These are phyloP conservation scores for Prunus campanulata DNA, from an alignment of 306 rosid genomes.

Conservation along the genomic window DNA sequence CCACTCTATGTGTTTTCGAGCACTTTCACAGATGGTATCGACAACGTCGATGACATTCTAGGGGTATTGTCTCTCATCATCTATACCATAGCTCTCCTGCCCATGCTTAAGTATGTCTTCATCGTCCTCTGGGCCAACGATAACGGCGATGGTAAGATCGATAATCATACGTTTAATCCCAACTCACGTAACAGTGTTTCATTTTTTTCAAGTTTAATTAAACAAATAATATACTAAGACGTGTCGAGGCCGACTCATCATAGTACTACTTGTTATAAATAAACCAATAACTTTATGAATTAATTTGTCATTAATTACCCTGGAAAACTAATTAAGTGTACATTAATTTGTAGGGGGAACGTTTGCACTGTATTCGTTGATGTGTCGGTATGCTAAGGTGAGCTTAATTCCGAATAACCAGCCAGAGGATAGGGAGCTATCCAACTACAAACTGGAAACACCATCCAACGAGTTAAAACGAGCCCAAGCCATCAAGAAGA, in stretches of 20 bases:
- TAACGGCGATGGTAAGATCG: constrained; percentile 63
- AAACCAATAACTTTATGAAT: background rate
- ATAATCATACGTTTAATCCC: background rate
- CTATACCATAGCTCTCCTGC: constrained; percentile 57
- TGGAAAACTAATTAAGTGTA: background rate
- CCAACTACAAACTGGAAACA: constrained; percentile 46
- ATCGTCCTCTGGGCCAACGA: constrained; percentile 77
- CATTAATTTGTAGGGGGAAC: constrained; percentile 53
- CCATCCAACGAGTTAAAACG: constrained; percentile 42
- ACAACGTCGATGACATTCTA: constrained; percentile 41
- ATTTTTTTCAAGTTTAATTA: background rate
- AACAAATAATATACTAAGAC: too few species aligned
- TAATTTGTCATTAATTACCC: background rate
- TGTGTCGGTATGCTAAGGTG: constrained; percentile 51
- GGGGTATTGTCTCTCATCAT: constrained; percentile 74
- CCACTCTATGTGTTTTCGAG: constrained; percentile 68
- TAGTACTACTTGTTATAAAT: too few species aligned
- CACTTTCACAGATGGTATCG: constrained; percentile 38
- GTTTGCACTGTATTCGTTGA: constrained; percentile 66
- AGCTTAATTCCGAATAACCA: constrained; percentile 66
- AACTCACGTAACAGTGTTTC: background rate
- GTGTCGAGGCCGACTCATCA: too few species aligned
- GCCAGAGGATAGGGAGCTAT: constrained; percentile 65
- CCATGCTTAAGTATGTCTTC: constrained; percentile 72
- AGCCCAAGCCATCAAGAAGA: constrained; percentile 39